Evolutionary conservation across 805 yeast species (phyloP), one percentile per base, ranked within the genome.

Genomic region (Pichia manshurica): DNA sequence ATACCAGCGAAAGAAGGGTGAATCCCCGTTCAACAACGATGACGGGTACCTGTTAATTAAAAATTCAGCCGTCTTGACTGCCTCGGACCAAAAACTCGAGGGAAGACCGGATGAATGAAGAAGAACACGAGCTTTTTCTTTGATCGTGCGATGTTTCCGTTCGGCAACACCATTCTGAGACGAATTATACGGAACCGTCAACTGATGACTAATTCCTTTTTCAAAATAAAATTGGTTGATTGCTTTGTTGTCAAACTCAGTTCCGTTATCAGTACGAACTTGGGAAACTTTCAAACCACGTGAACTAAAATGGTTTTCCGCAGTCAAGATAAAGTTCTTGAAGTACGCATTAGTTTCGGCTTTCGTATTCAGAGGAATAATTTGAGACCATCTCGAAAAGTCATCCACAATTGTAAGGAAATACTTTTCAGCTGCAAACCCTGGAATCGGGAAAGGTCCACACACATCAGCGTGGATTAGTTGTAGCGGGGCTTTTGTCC

Each of bases 131-230:
- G 19, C 29, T 34, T 34, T 33, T 33, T 23, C 52, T 45, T 39
- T 40, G 16, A 40, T 25, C 6, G 44, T 28, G 37, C 50, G 37
- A 23, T 48, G 49, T 40, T 39, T 51, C 5, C 50, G 15, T 42
- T 45, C 48, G 23, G 49, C 49, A 32, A 48, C 48, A 17, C 50
- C 50, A 48, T 51, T 51, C 32, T 51, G 54, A 25, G 37, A 41
- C 12, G 49, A 41, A 31, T 34, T 40, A 20, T 45, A 36, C 2
- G 51, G 42, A 17, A 45, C 48, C 17, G 52, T 51, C 1, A 31
- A 21, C 35, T 50, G 51, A 23, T 44, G 44, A 19, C 42, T 25
- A 34, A 45, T 40, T 3, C 40, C 36, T 19, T 44, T 44, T 3
- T 31, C 17, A 37, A 29, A 16, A 29, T 19, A 44, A 21, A 29